Conservation (phyloP, 176 grass and related monocot species). For the Alopecurus myosuroides region DNA sequence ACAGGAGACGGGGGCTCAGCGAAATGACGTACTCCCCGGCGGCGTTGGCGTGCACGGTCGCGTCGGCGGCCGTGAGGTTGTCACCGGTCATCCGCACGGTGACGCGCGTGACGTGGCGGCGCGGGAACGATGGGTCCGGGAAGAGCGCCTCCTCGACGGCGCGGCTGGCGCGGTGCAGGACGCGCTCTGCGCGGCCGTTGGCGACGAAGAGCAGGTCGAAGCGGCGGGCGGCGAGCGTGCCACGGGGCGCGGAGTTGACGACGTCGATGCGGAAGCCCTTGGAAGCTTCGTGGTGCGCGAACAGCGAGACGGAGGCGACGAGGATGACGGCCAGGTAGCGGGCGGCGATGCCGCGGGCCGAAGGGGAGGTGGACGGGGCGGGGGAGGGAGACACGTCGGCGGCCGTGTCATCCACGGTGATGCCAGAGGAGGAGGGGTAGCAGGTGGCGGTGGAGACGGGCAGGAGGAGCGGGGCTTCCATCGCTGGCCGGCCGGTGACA, state of each 20-base stretch:
- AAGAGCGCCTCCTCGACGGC: slow-evolving; percentile 54
- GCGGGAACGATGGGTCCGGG: slow-evolving; percentile 54
- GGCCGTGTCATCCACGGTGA: neutral
- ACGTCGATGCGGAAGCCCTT: slow-evolving; percentile 54
- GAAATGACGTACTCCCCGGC: slow-evolving; percentile 41
- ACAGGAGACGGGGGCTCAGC: slow-evolving; percentile 43
- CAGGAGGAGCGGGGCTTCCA: slow-evolving; percentile 64
- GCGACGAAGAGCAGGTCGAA: slow-evolving; percentile 71
- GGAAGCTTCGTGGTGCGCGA: slow-evolving; percentile 47
- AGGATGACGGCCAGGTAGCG: slow-evolving; percentile 32
- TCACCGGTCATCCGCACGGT: slow-evolving; percentile 35
- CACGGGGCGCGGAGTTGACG: neutral
- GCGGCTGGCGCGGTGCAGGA: slow-evolving; percentile 44
- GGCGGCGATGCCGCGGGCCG: slow-evolving; percentile 24
- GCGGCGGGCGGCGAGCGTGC: neutral
- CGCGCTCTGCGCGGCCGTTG: slow-evolving; percentile 60
- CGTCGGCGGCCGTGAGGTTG: slow-evolving; percentile 30
- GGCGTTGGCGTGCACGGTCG: neutral
- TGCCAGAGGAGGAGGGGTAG: neutral
- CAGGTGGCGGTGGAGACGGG: slow-evolving; percentile 13
- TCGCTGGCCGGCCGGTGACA: neutral
- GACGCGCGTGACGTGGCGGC: slow-evolving; percentile 41
- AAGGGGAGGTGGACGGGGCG: neutral
- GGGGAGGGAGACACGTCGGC: neutral
- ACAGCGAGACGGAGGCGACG: slow-evolving; percentile 41